Evolutionary conservation across 805 yeast genomes (phyloP), one percentile per base, ranked within the genome.

Genomic region (Candida koratica): DNA sequence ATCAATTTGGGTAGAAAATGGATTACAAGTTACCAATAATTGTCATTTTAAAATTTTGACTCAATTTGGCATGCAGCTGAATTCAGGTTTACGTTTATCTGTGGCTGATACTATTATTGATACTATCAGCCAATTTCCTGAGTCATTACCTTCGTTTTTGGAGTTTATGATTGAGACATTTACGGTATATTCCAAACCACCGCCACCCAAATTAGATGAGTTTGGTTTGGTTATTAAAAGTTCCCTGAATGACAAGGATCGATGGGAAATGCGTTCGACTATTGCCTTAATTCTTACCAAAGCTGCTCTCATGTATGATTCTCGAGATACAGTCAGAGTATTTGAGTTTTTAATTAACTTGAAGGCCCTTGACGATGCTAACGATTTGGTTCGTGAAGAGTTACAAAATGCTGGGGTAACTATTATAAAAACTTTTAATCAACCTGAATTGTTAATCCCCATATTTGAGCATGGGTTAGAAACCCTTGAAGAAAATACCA

Each of bases 361-460:
- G 32, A 71, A 73, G 29, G 84, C 90, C 1, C 64, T 88, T 28
- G 88, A 86, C 18, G 97, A 89, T 53, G 69, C 73, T 39, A 84
- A 84, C 40, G 61, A 73, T 0, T 59, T 75, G 34, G 96, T 87
- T 4, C 75, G 93, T 36, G 84, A 79, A 43, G 94, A 84, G 52
- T 71, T 88, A 55, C 88, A 86, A 51, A 90, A 83, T 37, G 93
- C 96, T n/a, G 97, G 96, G 33, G 70, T 85, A 39, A 77, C 71
- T 26, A 69, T 86, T 22, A 77, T 93, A 36, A 71, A 79, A 27
- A 97, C 96, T 14, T 67, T 73, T 15, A 52, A 60, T 4, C 67
- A 71, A 37, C 81, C 88, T n/a, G 95, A 87, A 53, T 61, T 65
- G 2, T 68, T 93, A 48, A 79, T 88, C 47, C 84, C 89, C 2